phyloP scores from a whole-genome alignment of 208 protist species.

The Crithidia brevicula region DNA sequence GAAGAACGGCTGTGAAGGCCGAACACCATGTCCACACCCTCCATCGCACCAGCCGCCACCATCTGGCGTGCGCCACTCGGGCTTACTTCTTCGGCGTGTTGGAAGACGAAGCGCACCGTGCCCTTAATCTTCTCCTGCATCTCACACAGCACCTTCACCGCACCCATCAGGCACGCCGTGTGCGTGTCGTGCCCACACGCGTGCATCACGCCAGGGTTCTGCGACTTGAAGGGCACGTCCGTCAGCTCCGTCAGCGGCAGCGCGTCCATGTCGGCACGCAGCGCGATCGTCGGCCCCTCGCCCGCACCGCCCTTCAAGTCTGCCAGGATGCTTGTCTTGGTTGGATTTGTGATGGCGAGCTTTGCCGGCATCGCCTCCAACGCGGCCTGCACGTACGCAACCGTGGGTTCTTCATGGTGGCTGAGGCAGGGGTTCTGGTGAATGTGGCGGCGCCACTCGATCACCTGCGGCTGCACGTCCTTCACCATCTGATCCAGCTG shows the following conservation, averaged over 20 bases:
- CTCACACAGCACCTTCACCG: slow-evolving; percentile 55
- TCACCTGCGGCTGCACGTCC: slow-evolving; percentile 43
- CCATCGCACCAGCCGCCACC: slow-evolving; percentile 47
- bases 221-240: slow-evolving; percentile 52
- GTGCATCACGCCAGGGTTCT: slow-evolving; percentile 57
- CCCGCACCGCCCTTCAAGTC: slow-evolving; percentile 56
- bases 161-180: slow-evolving; percentile 61
- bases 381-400: slow-evolving; percentile 49
- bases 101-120: slow-evolving; percentile 76
- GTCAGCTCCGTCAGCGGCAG: slow-evolving; percentile 61
- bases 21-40: slow-evolving; percentile 61
- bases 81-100: slow-evolving; percentile 64
- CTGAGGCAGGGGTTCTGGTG: slow-evolving; percentile 56
- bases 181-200: slow-evolving; percentile 68
- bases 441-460: slow-evolving; percentile 67
- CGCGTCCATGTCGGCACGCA: slow-evolving; percentile 68
- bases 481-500: slow-evolving; percentile 33
- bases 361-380: slow-evolving; percentile 38
- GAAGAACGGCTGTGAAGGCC: slow-evolving; percentile 46
- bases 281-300: slow-evolving; percentile 39
- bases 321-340: slow-evolving; percentile 43
- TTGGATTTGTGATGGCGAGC: slow-evolving; percentile 39
- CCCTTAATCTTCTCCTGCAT: slow-evolving; percentile 52
- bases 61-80: slow-evolving; percentile 57
- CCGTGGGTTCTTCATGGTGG: slow-evolving; percentile 56